Conservation (phyloP, 805 yeast species). For the Suhomyces sp. region DNA sequence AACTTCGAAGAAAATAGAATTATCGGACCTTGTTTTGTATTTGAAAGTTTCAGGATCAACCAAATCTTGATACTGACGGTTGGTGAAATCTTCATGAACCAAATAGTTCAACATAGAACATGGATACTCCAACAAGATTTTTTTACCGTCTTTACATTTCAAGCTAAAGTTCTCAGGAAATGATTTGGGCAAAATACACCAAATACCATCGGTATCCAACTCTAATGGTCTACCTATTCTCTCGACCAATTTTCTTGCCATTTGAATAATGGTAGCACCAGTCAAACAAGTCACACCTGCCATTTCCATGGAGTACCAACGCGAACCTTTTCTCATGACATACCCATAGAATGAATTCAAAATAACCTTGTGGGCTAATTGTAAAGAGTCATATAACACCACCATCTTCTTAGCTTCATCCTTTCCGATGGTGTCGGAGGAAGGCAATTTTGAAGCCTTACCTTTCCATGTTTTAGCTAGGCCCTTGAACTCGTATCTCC, state of each 20-base stretch:
- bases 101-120: constrained; percentile 93
- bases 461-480: constrained; percentile 93
- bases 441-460: constrained; percentile 52
- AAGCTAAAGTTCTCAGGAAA: constrained; percentile 88
- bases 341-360: constrained; percentile 96
- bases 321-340: constrained; percentile 97
- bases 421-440: constrained; percentile 52
- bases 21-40: constrained; percentile 80
- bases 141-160: constrained; percentile 72
- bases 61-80: constrained; percentile 88
- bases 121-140: constrained; percentile 78
- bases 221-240: constrained; percentile 93
- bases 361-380: constrained; percentile 95
- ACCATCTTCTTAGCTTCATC: constrained; percentile 96
- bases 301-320: constrained; percentile 99
- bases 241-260: constrained; percentile 91
- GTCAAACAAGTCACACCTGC: constrained; percentile 98
- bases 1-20: constrained; percentile 94
- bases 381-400: constrained; percentile 89
- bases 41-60: constrained; percentile 64
- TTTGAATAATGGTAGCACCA: constrained; percentile 96
- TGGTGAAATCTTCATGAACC: constrained; percentile 88
- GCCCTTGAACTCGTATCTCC: constrained; percentile 93
- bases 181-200: constrained; percentile 94
- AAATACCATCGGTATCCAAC: constrained; percentile 97